A percentile compares a stretch with the other conserved stretches of the same genome.
Evolutionary conservation across 306 rosid genomes (phyloP).

Genomic region (Luffa acutangula): DNA sequence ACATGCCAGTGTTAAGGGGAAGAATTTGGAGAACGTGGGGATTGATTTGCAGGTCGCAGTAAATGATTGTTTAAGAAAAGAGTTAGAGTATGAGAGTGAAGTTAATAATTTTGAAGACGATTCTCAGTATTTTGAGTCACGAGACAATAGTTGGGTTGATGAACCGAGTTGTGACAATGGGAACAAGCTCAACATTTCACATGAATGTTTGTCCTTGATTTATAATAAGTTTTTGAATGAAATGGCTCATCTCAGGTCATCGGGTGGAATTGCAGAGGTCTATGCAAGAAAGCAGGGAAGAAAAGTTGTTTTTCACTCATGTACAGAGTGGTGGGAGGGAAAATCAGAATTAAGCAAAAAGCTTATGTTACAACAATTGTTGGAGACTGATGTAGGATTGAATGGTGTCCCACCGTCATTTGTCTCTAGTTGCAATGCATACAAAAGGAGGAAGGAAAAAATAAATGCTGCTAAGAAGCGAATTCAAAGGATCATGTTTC

Average conservation of each 20-base stretch:
- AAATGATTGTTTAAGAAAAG: constrained; percentile 34
- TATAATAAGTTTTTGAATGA: constrained; percentile 29
- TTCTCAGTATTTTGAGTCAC: constrained; percentile 22
- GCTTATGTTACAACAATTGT: constrained; percentile 41
- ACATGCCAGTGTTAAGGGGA: constrained; percentile 21
- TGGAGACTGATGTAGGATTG: constrained; percentile 64
- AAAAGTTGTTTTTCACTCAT: constrained; percentile 15
- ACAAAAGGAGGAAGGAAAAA: constrained; percentile 45
- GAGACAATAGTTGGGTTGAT: background rate
- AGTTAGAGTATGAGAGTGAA: constrained; percentile 16
- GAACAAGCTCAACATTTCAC: constrained; percentile 34
- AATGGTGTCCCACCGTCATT: constrained; percentile 67
- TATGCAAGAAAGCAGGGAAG: constrained; percentile 15
- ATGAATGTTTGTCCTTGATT: constrained; percentile 53
- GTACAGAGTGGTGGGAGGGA: constrained; percentile 75
- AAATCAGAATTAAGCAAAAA: constrained; percentile 61
- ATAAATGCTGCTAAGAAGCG: constrained; percentile 57
- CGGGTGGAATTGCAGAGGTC: constrained; percentile 16
- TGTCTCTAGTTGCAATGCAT: constrained; percentile 29
- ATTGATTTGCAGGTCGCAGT: constrained; percentile 45
- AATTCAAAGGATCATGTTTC: constrained; percentile 40
- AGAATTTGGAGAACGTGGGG: constrained; percentile 14
- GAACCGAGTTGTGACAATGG: background rate
- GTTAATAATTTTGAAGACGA: constrained; percentile 15
- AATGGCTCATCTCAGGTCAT: constrained; percentile 7